A percentile compares a stretch with the other conserved stretches of the same genome.
Evolutionary conservation across 75 land plant species (phyloP).

Genomic region (Pinus tabuliformis): DNA sequence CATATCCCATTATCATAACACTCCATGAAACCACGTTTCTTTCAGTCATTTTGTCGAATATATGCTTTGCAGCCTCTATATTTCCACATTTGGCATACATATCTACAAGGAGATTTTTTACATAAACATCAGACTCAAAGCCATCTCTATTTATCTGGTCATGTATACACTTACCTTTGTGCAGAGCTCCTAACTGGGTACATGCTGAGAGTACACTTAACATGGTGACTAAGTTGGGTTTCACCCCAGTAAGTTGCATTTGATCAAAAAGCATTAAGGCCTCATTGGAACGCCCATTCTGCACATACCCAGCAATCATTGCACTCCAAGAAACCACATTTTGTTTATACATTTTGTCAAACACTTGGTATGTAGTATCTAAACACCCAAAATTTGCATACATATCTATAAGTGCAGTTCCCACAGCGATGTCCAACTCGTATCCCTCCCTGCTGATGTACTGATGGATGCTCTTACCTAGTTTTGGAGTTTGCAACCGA

Average conservation of each 20-base stretch:
- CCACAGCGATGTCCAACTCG: conserved; percentile 14
- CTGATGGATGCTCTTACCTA: conserved; percentile 11
- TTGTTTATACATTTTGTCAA: conserved; percentile 9
- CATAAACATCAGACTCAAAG: not conserved
- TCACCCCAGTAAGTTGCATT: conserved; percentile 13
- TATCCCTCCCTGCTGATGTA: conserved; percentile 15
- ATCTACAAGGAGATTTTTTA: conserved; percentile 2
- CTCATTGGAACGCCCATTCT: not conserved
- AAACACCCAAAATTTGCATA: conserved; percentile 23
- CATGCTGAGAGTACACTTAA: conserved; percentile 13
- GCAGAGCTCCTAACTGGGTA: conserved; percentile 6
- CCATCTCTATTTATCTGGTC: not conserved
- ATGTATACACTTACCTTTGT: conserved; percentile 10
- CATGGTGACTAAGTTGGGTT: not conserved
- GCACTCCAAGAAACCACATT: conserved; percentile 19
- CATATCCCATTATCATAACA: conserved; percentile 10
- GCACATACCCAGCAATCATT: conserved; percentile 11
- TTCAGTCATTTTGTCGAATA: not conserved
- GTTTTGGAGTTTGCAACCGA: conserved; percentile 9
- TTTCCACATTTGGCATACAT: conserved; percentile 18
- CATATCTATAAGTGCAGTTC: conserved; percentile 27
- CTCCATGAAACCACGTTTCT: conserved; percentile 10
- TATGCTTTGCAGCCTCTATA: not conserved
- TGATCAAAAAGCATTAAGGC: conserved; percentile 3
- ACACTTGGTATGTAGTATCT: conserved; percentile 15